Evolutionary conservation across 495 filamentous ascomycete species (phyloP).

Genomic region (Cetradonia linearis): DNA sequence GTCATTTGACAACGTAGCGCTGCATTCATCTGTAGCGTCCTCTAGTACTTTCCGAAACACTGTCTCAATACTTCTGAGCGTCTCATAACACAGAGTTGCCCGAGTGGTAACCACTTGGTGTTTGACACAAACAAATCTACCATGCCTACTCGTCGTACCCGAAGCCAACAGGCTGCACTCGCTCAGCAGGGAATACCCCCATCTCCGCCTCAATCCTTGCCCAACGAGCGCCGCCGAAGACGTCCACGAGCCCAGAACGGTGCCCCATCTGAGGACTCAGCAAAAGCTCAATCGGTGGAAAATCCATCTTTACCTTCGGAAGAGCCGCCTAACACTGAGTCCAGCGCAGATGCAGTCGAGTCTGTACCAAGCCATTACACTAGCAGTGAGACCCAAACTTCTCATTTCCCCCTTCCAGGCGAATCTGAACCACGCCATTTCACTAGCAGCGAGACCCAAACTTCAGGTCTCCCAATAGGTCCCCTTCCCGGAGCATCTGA

Average conservation of each 20-base stretch:
- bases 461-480: not conserved
- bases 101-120: not conserved
- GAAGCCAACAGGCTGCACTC: not conserved
- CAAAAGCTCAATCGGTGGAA: not conserved
- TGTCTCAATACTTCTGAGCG: not conserved
- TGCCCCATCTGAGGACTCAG: not conserved
- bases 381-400: not conserved
- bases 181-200: slow-evolving; percentile 3
- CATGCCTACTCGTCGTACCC: slow-evolving; percentile 9
- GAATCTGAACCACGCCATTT: too few species aligned
- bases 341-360: too few species aligned
- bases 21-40: not conserved
- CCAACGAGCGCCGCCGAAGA: not conserved
- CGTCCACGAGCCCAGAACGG: not conserved
- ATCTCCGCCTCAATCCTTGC: slow-evolving; percentile 13
- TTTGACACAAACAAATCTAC: not conserved
- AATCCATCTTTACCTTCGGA: not conserved
- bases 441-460: not conserved
- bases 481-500: not conserved
- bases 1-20: not conserved
- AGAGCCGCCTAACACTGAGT: not conserved
- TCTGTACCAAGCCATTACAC: too few species aligned
- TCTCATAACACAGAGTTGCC: not conserved
- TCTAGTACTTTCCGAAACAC: not conserved
- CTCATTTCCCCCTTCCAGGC: not conserved